These are phyloP conservation scores for Leptographium procerum DNA, from an alignment of 2,329 filamentous ascomycete genomes.

Conservation along the genomic window DNA sequence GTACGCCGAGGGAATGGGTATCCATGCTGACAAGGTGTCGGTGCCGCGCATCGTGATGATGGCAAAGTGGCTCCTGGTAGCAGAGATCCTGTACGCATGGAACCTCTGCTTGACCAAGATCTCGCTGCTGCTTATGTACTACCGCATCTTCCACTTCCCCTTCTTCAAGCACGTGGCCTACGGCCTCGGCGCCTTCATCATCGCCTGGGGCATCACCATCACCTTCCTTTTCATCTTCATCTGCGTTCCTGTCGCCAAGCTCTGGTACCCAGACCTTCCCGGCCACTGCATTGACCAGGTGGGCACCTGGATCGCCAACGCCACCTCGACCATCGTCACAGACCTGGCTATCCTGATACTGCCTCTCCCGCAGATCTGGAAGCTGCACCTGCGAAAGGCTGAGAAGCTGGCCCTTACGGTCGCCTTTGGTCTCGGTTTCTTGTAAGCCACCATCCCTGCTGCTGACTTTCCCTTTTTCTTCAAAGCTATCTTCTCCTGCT, in stretches of 20 bases:
- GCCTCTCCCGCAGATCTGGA: slow-evolving; percentile 34
- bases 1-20: slow-evolving; percentile 33
- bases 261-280: slow-evolving; percentile 33
- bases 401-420: slow-evolving; percentile 33
- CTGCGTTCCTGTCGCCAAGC: slow-evolving; percentile 36
- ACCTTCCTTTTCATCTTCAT: slow-evolving; percentile 40
- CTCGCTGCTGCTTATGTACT: slow-evolving; percentile 39
- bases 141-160: slow-evolving; percentile 35
- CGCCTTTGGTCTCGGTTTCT: slow-evolving; percentile 33
- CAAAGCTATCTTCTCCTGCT: no score
- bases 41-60: slow-evolving; percentile 27
- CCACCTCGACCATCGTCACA: slow-evolving; percentile 32
- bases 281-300: slow-evolving; percentile 38
- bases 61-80: slow-evolving; percentile 35
- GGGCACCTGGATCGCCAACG: slow-evolving; percentile 38
- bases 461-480: neutral
- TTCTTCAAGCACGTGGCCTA: slow-evolving; percentile 31
- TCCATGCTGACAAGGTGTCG: slow-evolving; percentile 30
- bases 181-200: slow-evolving; percentile 28
- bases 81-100: slow-evolving; percentile 35
- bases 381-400: slow-evolving; percentile 25
- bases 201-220: slow-evolving; percentile 35
- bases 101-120: slow-evolving; percentile 39
- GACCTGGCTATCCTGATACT: slow-evolving; percentile 33
- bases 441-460: slow-evolving; percentile 19